These are phyloP conservation scores for Aspergillus biplanus DNA, from an alignment of 495 filamentous ascomycete species.

Conservation along the genomic window DNA sequence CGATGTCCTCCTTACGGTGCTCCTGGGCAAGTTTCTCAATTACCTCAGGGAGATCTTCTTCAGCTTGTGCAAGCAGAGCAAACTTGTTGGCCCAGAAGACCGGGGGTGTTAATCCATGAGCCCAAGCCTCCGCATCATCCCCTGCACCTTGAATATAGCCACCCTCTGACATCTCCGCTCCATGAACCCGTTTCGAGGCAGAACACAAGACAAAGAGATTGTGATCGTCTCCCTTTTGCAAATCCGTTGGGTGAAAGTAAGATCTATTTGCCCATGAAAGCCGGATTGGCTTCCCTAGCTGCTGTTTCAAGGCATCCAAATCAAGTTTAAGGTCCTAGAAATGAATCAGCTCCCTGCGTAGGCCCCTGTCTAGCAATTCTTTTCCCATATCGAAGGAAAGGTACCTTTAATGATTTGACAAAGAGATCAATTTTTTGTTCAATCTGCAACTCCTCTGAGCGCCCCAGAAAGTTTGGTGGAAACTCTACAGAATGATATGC, in stretches of 20 bases:
- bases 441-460: constrained; percentile 82
- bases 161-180: constrained; percentile 66
- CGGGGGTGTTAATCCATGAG: constrained; percentile 70
- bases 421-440: constrained; percentile 67
- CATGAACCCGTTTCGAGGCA: constrained; percentile 68
- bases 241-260: constrained; percentile 44
- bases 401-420: constrained; percentile 61
- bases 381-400: not conserved
- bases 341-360: constrained; percentile 19
- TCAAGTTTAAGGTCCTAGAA: constrained; percentile 54
- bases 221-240: constrained; percentile 44
- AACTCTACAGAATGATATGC: constrained; percentile 59
- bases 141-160: constrained; percentile 94
- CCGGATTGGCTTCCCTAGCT: constrained; percentile 44
- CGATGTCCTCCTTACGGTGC: constrained; percentile 27
- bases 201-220: constrained; percentile 79
- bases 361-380: not conserved
- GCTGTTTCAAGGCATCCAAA: constrained; percentile 39
- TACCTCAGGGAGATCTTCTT: constrained; percentile 66
- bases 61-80: constrained; percentile 57
- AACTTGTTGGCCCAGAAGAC: constrained; percentile 76
- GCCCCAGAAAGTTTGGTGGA: constrained; percentile 67
- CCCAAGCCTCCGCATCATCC: constrained; percentile 93
- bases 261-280: constrained; percentile 49
- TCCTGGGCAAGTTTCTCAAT: constrained; percentile 59